Evolutionary conservation across 2,329 filamentous ascomycete species (phyloP).

Genomic region (Botrytis cinerea): DNA sequence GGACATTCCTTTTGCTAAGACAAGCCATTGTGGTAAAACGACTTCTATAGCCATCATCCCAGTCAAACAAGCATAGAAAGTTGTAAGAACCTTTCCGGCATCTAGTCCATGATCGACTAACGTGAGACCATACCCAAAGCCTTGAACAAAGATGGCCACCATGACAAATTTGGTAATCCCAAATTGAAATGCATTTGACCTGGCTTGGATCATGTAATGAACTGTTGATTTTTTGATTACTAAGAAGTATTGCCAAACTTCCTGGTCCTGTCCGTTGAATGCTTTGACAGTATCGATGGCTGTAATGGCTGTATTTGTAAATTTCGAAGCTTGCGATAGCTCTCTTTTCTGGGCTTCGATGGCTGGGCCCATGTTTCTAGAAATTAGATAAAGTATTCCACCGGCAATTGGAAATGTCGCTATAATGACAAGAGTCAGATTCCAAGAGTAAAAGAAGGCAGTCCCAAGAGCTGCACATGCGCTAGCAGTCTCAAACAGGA

Average conservation of each 20-base stretch:
- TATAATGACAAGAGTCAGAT: slow-evolving; percentile 77
- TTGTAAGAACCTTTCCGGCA: slow-evolving; percentile 72
- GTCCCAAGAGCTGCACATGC: slow-evolving; percentile 66
- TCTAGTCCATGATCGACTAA: slow-evolving; percentile 61
- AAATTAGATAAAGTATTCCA: slow-evolving; percentile 59
- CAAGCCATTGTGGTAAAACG: slow-evolving; percentile 73
- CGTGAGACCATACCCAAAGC: slow-evolving; percentile 83
- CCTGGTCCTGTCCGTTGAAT: slow-evolving; percentile 73
- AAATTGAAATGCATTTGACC: slow-evolving; percentile 70
- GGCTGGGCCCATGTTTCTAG: slow-evolving; percentile 61
- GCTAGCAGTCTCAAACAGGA: slow-evolving; percentile 65
- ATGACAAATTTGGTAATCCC: slow-evolving; percentile 73
- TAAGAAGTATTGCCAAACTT: slow-evolving; percentile 64
- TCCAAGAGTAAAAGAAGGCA: slow-evolving; percentile 80
- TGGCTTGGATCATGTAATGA: slow-evolving; percentile 68
- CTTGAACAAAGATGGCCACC: slow-evolving; percentile 78
- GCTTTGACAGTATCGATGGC: slow-evolving; percentile 86
- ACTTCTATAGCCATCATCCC: slow-evolving; percentile 74
- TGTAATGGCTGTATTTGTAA: slow-evolving; percentile 66
- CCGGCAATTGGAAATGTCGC: slow-evolving; percentile 70
- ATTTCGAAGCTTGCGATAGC: slow-evolving; percentile 70
- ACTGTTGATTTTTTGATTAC: slow-evolving; percentile 59
- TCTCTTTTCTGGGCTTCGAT: slow-evolving; percentile 69
- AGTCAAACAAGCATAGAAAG: slow-evolving; percentile 80
- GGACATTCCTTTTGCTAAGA: slow-evolving; percentile 76